Evolutionary conservation across 1,139 yeast species (phyloP), one percentile per base, ranked within the genome.

Genomic region (Pichia sp.): DNA sequence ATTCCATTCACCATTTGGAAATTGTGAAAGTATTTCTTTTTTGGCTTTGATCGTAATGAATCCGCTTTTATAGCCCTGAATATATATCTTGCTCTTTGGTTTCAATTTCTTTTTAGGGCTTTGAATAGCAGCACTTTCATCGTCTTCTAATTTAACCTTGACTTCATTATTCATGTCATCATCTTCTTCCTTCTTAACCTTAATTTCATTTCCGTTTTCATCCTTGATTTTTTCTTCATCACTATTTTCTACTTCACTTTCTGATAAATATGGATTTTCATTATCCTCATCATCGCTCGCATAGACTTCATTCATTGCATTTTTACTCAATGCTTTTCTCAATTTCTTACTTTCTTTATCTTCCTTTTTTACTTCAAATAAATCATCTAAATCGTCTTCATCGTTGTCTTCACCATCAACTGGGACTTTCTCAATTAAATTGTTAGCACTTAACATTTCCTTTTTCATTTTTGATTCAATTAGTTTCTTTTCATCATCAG

Each of bases 341-440:
- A 92, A 77, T 60, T 85, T 84, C 60, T 82, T 82, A 54, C 97
- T 97, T 65, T 88, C 96, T 63, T 87, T 89, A 66, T 90, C 96
- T 44, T 89, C 87, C 62, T 85, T 85, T 60, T 85, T 77, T 24
- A 81, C 78, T 51, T 80, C 88, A 57, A 82, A 82, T 48, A 83
- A 68, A 53, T 78, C 83, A 57, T 79, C 82, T 54, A 82, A 73
- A 46, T 81, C 85, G 40, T 78, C 84, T 37, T 72, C 79, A n/a
- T 68, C 70, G 5, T 47, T 52, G 35, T 50, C 54, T 39, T 47
- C 54, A 37, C 49, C 54, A 39, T 71, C 73, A 23, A 66, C 67
- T 32, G 71, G 79, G 42, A 76, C 79, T 41, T 74, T 80, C 34
- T 69, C 77, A 40, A 76, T 84, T 65, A 86, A 74, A 44, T 83